Percentiles rank a stretch among this genome's conserved stretches.
Conservation (phyloP, 2,329 filamentous ascomycete genomes). For the Talaromyces sp. region DNA sequence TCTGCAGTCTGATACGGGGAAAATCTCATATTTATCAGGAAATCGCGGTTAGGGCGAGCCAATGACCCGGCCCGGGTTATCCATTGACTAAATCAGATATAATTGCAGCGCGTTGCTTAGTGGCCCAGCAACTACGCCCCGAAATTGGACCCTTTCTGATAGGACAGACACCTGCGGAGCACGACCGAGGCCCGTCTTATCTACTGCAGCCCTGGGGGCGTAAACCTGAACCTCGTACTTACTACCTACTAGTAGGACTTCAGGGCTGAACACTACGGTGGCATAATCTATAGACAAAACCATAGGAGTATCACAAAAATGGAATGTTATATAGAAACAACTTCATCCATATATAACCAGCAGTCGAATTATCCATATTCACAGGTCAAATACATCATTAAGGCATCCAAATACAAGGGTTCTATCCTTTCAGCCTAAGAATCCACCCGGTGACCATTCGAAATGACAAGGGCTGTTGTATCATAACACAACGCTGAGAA, state of each 20-base stretch:
- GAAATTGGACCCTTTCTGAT: background rate
- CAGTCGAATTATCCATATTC: conserved; percentile 4
- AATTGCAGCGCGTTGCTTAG: background rate
- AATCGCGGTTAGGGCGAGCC: conserved; percentile 6
- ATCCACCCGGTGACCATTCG: background rate
- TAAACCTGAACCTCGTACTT: too few species aligned
- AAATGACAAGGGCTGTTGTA: background rate
- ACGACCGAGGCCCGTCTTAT: too few species aligned
- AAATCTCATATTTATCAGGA: conserved; percentile 11
- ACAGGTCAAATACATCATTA: conserved; percentile 12
- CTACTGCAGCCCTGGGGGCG: background rate
- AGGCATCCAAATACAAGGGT: background rate
- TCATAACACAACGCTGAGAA: conserved; percentile 2
- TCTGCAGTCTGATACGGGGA: conserved; percentile 24
- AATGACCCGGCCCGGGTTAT: conserved; percentile 10
- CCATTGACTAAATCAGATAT: background rate
- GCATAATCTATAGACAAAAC: background rate
- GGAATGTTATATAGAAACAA: too few species aligned
- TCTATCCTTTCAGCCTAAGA: background rate
- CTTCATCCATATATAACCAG: background rate
- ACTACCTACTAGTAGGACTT: background rate
- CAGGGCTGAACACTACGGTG: too few species aligned
- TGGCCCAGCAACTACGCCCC: background rate
- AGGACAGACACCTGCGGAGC: background rate
- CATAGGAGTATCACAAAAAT: too few species aligned